Conservation (phyloP, 768 basidiomycete genomes). For the Royoungia palumana region DNA sequence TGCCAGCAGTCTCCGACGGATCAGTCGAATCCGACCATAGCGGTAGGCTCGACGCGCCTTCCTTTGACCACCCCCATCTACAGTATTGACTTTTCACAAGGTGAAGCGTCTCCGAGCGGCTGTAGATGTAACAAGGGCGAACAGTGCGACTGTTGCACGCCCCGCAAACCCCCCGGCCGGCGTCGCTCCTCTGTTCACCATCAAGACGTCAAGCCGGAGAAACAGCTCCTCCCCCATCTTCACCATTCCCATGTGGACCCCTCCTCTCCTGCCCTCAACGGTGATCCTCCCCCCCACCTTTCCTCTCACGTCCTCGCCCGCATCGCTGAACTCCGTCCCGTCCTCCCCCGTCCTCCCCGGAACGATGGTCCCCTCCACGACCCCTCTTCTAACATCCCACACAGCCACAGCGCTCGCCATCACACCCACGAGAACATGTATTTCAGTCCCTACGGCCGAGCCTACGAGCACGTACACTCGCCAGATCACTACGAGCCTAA, state of each 20-base stretch:
- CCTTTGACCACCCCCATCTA: conserved; percentile 35
- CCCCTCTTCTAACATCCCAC: conserved; percentile 44
- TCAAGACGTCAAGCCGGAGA: conserved; percentile 31
- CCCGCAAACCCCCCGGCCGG: conserved; percentile 42
- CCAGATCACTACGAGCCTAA: conserved; percentile 32
- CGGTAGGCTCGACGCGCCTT: conserved; percentile 56
- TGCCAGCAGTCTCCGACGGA: conserved; percentile 43
- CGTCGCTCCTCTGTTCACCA: conserved; percentile 30
- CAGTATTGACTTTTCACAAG: conserved; percentile 47
- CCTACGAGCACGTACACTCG: conserved; percentile 51
- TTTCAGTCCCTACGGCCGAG: conserved; percentile 68
- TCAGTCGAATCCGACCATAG: conserved; percentile 61
- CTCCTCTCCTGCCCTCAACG: conserved; percentile 3
- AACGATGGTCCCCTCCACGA: conserved; percentile 42
- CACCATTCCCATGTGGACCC: conserved; percentile 18
- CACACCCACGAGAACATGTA: conserved; percentile 48
- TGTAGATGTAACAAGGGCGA: conserved; percentile 48
- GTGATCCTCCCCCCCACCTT: conserved; percentile 21
- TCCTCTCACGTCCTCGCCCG: conserved; percentile 55
- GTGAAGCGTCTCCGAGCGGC: conserved; percentile 41
- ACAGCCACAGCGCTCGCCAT: conserved; percentile 42
- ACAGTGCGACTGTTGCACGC: conserved; percentile 57
- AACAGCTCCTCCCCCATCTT: conserved; percentile 10
- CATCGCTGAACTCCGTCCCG: conserved; percentile 63
- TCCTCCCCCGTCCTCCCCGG: conserved; percentile 59